These are phyloP conservation scores for Apophysomyces sp. DNA, from an alignment of 371 early-diverging fungal genomes.

Conservation along the genomic window DNA sequence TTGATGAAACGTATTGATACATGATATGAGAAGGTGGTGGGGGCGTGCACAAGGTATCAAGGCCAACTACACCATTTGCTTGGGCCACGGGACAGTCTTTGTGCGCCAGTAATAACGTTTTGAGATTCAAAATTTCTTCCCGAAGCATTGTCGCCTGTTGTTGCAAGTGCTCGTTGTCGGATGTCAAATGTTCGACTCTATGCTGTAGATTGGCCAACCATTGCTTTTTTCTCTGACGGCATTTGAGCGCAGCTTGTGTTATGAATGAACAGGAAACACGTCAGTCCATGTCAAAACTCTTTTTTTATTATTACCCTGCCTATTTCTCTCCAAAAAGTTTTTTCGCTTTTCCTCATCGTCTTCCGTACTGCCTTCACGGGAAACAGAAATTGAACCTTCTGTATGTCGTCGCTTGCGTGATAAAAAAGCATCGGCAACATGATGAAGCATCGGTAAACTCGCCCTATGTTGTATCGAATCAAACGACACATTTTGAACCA, in stretches of 20 bases:
- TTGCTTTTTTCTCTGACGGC: constrained; percentile 70
- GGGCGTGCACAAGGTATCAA: not conserved
- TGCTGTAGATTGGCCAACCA: constrained; percentile 59
- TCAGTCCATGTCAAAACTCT: constrained; percentile 5
- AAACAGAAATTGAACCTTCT: not conserved
- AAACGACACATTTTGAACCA: not conserved
- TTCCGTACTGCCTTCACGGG: not conserved
- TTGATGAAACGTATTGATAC: not conserved
- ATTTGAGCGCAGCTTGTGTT: constrained; percentile 65
- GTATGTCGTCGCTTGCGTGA: not conserved
- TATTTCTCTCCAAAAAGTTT: constrained; percentile 82
- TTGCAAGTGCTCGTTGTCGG: constrained; percentile 54
- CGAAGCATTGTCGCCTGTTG: constrained; percentile 46
- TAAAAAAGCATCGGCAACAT: not conserved
- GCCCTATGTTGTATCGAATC: not conserved
- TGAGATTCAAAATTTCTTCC: constrained; percentile 54
- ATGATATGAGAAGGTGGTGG: not conserved
- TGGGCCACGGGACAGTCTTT: constrained; percentile 58
- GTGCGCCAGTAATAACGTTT: constrained; percentile 60
- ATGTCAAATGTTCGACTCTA: constrained; percentile 50
- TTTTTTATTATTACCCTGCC: constrained; percentile 57
- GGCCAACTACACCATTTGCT: not conserved
- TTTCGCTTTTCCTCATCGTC: constrained; percentile 69
- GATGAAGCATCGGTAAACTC: not conserved
- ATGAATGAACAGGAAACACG: not conserved